phyloP scores from a whole-genome alignment of 352 stramenopile genomes.

The Pythium periplocum region DNA sequence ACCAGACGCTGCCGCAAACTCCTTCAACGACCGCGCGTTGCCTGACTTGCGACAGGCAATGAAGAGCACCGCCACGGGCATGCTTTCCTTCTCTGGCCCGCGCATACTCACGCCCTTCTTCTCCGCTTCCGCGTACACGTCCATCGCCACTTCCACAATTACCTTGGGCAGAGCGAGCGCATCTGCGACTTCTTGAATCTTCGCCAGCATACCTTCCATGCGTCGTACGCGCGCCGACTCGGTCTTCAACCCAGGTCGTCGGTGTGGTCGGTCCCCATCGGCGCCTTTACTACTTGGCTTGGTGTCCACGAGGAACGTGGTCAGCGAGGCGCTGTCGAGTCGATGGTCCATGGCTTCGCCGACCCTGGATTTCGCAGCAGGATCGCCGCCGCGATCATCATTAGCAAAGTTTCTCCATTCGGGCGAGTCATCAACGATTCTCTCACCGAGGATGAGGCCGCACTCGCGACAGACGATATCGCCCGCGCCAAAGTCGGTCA shows the following conservation, averaged over 20 bases:
- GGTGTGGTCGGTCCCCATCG: constrained; percentile 31
- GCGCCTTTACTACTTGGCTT: constrained; percentile 24
- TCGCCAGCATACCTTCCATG: constrained; percentile 63
- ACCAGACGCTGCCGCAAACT: constrained; percentile 70
- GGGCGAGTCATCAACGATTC: constrained; percentile 84
- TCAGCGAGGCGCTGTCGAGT: constrained; percentile 53
- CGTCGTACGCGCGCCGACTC: constrained; percentile 54
- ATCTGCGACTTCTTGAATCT: constrained; percentile 66
- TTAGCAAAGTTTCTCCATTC: constrained; percentile 87
- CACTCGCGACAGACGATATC: constrained; percentile 79
- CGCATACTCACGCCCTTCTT: constrained; percentile 60
- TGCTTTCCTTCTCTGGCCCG: constrained; percentile 59
- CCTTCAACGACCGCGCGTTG: constrained; percentile 65
- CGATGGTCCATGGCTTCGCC: constrained; percentile 59
- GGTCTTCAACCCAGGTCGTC: constrained; percentile 51
- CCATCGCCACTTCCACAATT: constrained; percentile 65
- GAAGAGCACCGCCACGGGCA: constrained; percentile 62
- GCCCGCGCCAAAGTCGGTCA: constrained; percentile 74
- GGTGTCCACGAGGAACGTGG: constrained; percentile 64
- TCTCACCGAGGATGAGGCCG: constrained; percentile 83
- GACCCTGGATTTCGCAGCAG: constrained; percentile 76
- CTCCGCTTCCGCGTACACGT: constrained; percentile 66
- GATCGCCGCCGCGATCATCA: constrained; percentile 76
- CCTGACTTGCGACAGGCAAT: constrained; percentile 65
- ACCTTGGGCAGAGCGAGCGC: constrained; percentile 58